Conservation (phyloP, 2,329 filamentous ascomycete genomes). For the Fusarium austroafricanum region DNA sequence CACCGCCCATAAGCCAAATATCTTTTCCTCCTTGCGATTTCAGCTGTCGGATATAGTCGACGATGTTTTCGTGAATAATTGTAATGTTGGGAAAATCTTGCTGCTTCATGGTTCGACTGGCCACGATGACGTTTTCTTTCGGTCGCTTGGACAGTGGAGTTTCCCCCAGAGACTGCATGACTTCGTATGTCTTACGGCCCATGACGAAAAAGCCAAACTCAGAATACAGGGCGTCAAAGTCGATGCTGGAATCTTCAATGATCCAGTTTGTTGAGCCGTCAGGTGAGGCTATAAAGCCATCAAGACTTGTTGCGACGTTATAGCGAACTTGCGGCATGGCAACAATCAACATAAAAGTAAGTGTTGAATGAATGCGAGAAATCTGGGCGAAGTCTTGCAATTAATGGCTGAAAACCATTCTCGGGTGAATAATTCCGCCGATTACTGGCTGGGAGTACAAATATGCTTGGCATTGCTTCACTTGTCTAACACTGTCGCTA, state of each 20-base stretch:
- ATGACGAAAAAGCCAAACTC: slow-evolving; percentile 51
- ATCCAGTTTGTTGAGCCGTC: slow-evolving; percentile 50
- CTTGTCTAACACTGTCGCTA: neutral
- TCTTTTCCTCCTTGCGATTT: slow-evolving; percentile 42
- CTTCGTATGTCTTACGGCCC: slow-evolving; percentile 53
- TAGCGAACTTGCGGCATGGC: slow-evolving; percentile 47
- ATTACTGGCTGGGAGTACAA: neutral
- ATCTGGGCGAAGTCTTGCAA: neutral
- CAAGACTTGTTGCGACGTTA: slow-evolving; percentile 50
- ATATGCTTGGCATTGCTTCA: neutral
- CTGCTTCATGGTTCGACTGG: slow-evolving; percentile 39
- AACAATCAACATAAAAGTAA: neutral
- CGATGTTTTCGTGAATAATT: slow-evolving; percentile 35
- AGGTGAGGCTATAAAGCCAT: slow-evolving; percentile 51
- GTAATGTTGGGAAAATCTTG: slow-evolving; percentile 42
- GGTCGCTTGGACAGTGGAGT: slow-evolving; percentile 40
- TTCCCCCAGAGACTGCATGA: slow-evolving; percentile 36
- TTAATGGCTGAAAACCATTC: neutral
- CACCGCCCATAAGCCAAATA: slow-evolving; percentile 54
- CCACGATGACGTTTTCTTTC: slow-evolving; percentile 46
- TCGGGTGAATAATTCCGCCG: neutral
- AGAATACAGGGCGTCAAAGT: slow-evolving; percentile 49
- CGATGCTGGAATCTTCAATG: slow-evolving; percentile 47
- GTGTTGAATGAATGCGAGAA: neutral
- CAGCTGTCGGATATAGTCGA: slow-evolving; percentile 35